These are phyloP conservation scores for Stenogyne calaminthoides DNA, from an alignment of 305 asterid species.

Conservation along the genomic window DNA sequence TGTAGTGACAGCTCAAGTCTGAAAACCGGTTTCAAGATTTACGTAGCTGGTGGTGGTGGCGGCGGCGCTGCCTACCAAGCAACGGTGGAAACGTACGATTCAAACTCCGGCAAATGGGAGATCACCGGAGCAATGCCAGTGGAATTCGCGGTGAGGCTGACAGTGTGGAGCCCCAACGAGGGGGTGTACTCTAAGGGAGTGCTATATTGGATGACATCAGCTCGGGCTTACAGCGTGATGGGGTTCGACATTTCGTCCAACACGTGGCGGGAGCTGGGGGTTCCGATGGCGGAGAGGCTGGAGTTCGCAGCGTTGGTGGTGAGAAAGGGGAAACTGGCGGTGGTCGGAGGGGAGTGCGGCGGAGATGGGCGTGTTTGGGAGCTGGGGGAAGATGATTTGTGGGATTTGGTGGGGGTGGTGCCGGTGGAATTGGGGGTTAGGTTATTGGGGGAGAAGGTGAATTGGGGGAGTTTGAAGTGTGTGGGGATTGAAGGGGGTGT, in stretches of 20 bases:
- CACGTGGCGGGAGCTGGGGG: constrained; percentile 62
- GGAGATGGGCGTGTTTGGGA: constrained; percentile 66
- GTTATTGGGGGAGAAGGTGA: constrained; percentile 39
- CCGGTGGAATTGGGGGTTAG: constrained; percentile 54
- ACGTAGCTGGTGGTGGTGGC: constrained; percentile 78
- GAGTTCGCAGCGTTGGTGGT: constrained; percentile 70
- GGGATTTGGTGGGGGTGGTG: constrained; percentile 60
- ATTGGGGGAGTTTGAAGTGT: constrained; percentile 65
- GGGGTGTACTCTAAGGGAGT: constrained; percentile 55
- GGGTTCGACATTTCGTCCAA: constrained; percentile 52
- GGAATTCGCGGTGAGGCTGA: constrained; percentile 75
- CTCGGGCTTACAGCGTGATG: constrained; percentile 74
- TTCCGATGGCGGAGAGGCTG: constrained; percentile 79
- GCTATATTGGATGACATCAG: constrained; percentile 82
- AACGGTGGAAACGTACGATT: constrained; percentile 63
- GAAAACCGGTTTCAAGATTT: constrained; percentile 39
- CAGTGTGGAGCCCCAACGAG: constrained; percentile 85
- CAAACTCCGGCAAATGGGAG: constrained; percentile 44
- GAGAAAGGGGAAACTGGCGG: constrained; percentile 54
- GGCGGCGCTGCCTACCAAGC: constrained; percentile 53
- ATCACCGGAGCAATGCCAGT: constrained; percentile 50
- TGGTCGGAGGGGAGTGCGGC: constrained; percentile 62
- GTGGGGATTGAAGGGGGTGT: constrained; percentile 58
- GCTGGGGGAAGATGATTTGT: constrained; percentile 42
- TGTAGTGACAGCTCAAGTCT: neutral